These are phyloP conservation scores for Phanerochaete carnosa DNA, from an alignment of 768 basidiomycete genomes.

Conservation along the genomic window DNA sequence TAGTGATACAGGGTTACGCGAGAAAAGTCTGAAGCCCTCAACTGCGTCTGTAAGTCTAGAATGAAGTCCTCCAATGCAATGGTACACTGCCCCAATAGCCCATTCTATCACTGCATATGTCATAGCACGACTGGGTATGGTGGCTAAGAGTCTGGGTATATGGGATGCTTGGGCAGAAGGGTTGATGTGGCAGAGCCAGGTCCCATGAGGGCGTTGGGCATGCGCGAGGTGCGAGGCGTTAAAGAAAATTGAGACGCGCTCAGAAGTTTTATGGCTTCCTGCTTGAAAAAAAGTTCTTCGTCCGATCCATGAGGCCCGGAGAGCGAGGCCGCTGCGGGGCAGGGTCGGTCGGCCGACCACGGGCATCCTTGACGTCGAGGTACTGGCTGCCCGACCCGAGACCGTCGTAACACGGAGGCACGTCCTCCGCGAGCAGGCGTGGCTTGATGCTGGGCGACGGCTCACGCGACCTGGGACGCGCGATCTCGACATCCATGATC, in stretches of 20 bases:
- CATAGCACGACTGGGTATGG: not conserved
- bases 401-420: slow-evolving; percentile 12
- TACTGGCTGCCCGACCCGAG: not conserved
- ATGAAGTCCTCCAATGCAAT: not conserved
- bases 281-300: not conserved
- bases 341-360: not conserved
- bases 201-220: no score
- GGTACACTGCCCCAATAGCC: not conserved
- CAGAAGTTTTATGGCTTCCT: not conserved
- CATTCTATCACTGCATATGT: not conserved
- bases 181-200: not conserved
- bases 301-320: not conserved
- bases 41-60: not conserved
- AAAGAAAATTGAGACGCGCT: no score
- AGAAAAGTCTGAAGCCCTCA: not conserved
- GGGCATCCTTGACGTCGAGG: not conserved
- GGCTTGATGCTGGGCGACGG: not conserved
- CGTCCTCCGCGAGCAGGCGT: not conserved
- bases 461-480: not conserved
- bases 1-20: not conserved
- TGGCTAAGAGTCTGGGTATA: not conserved
- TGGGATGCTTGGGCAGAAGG: not conserved
- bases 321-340: not conserved
- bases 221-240: no score
- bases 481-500: slow-evolving; percentile 24